phyloP scores from a whole-genome alignment of 208 protist species.

The Crithidia sp. region DNA sequence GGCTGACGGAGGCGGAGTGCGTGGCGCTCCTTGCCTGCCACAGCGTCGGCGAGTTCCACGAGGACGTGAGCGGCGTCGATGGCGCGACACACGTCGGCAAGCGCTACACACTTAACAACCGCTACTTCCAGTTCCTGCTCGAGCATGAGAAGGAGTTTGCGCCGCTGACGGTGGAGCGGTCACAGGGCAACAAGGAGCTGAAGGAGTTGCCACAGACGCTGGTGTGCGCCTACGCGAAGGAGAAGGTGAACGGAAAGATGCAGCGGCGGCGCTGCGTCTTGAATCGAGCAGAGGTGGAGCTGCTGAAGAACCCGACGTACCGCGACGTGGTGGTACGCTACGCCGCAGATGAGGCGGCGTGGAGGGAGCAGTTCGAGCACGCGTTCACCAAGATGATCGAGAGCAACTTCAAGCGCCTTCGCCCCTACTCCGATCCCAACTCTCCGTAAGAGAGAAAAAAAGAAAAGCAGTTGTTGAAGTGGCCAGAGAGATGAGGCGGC shows the following conservation, averaged over 20 bases:
- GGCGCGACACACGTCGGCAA: constrained; percentile 68
- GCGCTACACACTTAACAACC: constrained; percentile 76
- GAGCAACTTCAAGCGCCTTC: constrained; percentile 75
- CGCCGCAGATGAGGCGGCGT: constrained; percentile 64
- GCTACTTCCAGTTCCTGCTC: constrained; percentile 81
- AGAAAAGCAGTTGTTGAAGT: no score
- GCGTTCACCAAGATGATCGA: constrained; percentile 89
- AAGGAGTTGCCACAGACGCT: constrained; percentile 60
- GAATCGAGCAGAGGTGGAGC: constrained; percentile 65
- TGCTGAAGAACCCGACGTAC: constrained; percentile 63
- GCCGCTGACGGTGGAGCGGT: constrained; percentile 60
- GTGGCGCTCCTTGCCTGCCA: constrained; percentile 87
- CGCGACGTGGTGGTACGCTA: constrained; percentile 57
- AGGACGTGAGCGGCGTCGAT: constrained; percentile 80
- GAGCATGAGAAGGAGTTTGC: constrained; percentile 66
- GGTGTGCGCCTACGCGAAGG: constrained; percentile 50
- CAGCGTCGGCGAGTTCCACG: constrained; percentile 88
- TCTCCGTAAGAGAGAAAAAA: neutral
- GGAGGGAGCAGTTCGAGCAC: constrained; percentile 60
- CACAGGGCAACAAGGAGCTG: constrained; percentile 77
- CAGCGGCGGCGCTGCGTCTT: constrained; percentile 59
- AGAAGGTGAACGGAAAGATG: constrained; percentile 29
- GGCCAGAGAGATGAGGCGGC: no score
- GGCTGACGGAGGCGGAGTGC: constrained; percentile 79
- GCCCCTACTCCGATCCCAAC: constrained; percentile 62